Evolutionary conservation across 192 early-diverging fungal genomes (phyloP).

Genomic region (Radiomyces spectabilis): DNA sequence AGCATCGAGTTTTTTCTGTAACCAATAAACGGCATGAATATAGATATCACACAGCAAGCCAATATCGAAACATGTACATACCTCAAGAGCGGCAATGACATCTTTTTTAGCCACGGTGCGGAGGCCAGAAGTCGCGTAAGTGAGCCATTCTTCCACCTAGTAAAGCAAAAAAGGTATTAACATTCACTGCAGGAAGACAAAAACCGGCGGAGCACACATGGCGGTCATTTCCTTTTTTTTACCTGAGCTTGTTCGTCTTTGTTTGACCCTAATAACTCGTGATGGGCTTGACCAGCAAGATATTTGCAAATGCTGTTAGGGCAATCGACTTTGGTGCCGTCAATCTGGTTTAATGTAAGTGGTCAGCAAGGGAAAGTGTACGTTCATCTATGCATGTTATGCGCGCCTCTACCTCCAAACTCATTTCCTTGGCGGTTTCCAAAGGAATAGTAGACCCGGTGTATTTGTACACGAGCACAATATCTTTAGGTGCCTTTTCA

Average conservation of each 20-base stretch:
- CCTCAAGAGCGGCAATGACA: conserved; percentile 10
- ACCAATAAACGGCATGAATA: neutral
- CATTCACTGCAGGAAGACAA: neutral
- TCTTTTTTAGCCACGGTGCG: conserved; percentile 18
- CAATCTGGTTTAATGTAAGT: conserved; percentile 1
- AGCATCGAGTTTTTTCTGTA: conserved; percentile 31
- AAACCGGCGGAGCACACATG: neutral
- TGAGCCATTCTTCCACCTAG: conserved; percentile 28
- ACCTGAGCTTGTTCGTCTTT: conserved; percentile 20
- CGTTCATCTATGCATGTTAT: neutral
- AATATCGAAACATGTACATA: neutral
- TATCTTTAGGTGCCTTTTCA: conserved; percentile 17
- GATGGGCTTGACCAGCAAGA: conserved; percentile 12
- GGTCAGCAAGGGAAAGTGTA: neutral
- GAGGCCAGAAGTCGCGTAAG: conserved; percentile 8
- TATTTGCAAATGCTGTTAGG: conserved; percentile 20
- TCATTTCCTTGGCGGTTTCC: conserved; percentile 9
- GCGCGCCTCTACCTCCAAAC: conserved; percentile 12
- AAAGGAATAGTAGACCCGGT: conserved; percentile 1
- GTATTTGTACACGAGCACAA: conserved; percentile 8
- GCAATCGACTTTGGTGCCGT: conserved; percentile 8
- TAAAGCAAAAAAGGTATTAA: neutral
- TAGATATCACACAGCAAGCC: neutral
- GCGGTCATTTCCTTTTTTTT: neutral
- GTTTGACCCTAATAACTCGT: conserved; percentile 14